Evolutionary conservation across 2,329 filamentous ascomycete genomes (phyloP), one percentile per base, ranked within the genome.

Genomic region (Alternaria ventricosa): DNA sequence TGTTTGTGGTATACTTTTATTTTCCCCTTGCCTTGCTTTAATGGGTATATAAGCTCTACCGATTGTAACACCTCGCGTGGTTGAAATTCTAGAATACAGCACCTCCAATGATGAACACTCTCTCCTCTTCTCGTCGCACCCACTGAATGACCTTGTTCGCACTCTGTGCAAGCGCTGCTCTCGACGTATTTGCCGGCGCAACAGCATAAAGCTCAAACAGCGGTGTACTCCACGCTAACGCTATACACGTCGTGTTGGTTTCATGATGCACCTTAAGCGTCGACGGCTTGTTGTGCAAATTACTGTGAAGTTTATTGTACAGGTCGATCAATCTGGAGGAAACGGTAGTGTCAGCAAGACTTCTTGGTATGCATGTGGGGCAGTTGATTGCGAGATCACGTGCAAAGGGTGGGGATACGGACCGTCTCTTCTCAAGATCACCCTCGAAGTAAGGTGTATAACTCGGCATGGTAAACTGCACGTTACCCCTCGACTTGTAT

Each of bases 101-200:
- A n/a, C 96, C 96, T 1, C 96, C 96, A 76, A 99, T 96, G 63
- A 99, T 97, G 76, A 99, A 99, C 6, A 98, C 84, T 61, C 96
- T 86, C 80, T 98, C 94, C 80, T 98, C 95, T 81, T 99, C 96
- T 69, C 90, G 87, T 76, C 92, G 90, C 2, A 95, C 91, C 94
- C 95, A 99, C 75, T 96, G 92, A 6, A 96, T 90, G 54, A 99
- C 89, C 81, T 91, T 90, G 77, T 96, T 97, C 33, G 94, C 95
- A 11, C 91, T 93, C 78, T 95, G 91, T 10, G 93, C 92, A 73
- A 99, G 85, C 11, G 89, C 88, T 58, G 86, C 86, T 45, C 88
- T 80, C 55, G 84, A 84, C 23, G 86, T 86, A 22, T 81, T 90
- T 3, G 92, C 92, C 0, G 92, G 92, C 18, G 94, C 93, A n/a